Base-by-base conservation (phyloP, 768 basidiomycete species). In the Amanita phalloides region DNA sequence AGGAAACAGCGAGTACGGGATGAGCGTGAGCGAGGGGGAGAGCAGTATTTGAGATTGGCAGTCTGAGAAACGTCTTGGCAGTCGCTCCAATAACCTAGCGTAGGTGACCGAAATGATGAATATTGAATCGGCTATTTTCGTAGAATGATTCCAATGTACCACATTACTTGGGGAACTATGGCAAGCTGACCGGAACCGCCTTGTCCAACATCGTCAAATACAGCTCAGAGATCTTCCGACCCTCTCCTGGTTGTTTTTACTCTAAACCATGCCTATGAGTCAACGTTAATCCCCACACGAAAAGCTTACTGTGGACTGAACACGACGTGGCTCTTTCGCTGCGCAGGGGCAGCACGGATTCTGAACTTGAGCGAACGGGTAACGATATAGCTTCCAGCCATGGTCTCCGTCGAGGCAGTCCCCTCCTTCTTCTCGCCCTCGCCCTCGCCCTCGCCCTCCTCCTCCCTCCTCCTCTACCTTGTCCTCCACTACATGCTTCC, bases 121-220 rank as follows among this genome's bases (percentile, higher is more conserved):
- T 17, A 17, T 17, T 17, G 17, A 17, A 17, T 17, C 1, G 17
- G 17, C 17, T 17, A 17, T 17, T 17, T 17, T 17, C 17, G 17
- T 17, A 17, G 1, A 17, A 0, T 17, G 17, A 17, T 17, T 17
- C 17, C 17, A 17, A 17, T 17, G 17, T 17, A 17, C 17, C 17
- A 17, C 17, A 17, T 17, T 17, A 17, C 17, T 17, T 1, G 17
- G 17, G 17, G 17, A 17, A 17, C 17, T 26, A 17, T 17, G 35
- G 26, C 36, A 50, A 30, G 8, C 20, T 38, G 26, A 61, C 50
- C 0, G 58, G 60, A 14, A 57, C 58, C 5, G 58, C 54, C 38
- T 56, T 56, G 10, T 56, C 51, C 3, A 57, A 33, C 6, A 54
- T 45, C 1, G 58, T 59, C 17, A 61, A 37, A 41, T 52, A 55